Base-by-base conservation (phyloP, 2,329 filamentous ascomycete species). In the Phialocephala subalpina region DNA sequence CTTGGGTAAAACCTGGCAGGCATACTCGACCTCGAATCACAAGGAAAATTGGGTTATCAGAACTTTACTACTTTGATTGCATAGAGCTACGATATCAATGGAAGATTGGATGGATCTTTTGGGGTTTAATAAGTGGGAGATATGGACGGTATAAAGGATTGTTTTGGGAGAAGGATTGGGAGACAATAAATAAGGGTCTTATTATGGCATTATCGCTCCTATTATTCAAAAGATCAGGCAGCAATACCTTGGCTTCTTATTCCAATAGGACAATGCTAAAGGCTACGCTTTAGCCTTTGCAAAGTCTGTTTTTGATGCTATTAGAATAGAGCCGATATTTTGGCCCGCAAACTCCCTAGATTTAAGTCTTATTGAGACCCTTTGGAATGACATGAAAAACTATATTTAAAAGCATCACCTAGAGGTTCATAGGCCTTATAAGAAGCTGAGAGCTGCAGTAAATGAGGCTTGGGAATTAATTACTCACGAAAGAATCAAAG, bases 361-460 rank as follows among this genome's bases (percentile, higher is more conserved):
- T 62, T 61, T 71, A 7, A 68, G 64, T 56, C 63, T 63, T 36
- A 73, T 71, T 36, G 58, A 70, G 58, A 69, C 57, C 33, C 36
- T 72, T 9, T 70, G 56, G 69, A 38, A 71, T 62, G 11, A 35
- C 18, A 71, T 70, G 38, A 72, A 73, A 64, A 61, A 70, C 27
- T 69, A 70, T 65, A 69, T 69, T 29, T 53, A 71, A 57, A 36
- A 62, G 40, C 29, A 66, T 18, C 64, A 68, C 59, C 68, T 61
- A 52, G 7, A 67, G 3, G 58, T 69, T 14, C 29, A 69, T 52
- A 60, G 65, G 3, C 64, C 45, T 40, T 70, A 70, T 58, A 60
- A 61, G 49, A 55, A 59, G 33, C 20, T 73, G 20, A 58, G 63
- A 27, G n/a, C 3, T 4, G 64, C 55, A 53, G 53, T 70, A 11